These are phyloP conservation scores for Fraxinus excelsior DNA, from an alignment of 257 asterid species.

Conservation along the genomic window DNA sequence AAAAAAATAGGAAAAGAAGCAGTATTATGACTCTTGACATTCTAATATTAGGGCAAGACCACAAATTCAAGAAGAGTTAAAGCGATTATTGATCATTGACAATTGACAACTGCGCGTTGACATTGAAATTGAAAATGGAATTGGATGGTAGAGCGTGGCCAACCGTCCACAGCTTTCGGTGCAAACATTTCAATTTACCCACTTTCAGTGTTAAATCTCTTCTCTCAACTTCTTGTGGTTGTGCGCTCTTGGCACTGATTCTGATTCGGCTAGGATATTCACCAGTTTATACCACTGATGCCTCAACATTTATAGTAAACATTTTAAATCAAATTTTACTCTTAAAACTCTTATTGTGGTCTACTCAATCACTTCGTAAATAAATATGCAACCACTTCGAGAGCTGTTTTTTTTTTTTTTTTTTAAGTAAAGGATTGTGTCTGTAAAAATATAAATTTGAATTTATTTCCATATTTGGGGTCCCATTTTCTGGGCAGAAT, in stretches of 20 bases:
- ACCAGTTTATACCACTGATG: not conserved
- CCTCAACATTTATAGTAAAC: not conserved
- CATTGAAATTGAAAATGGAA: not conserved
- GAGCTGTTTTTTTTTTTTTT: no score
- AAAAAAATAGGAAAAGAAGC: no score
- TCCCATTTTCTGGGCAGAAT: not conserved
- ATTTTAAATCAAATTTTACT: not conserved
- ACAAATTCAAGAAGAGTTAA: not conserved
- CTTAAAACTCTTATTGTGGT: no score
- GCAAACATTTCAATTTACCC: constrained; percentile 14
- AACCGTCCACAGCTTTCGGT: constrained; percentile 36
- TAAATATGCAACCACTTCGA: no score
- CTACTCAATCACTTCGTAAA: no score
- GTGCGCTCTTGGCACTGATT: not conserved
- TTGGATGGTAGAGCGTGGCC: constrained; percentile 22
- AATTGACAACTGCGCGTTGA: no score
- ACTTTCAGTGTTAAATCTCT: constrained; percentile 26
- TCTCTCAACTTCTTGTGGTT: constrained; percentile 24
- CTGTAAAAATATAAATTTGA: not conserved
- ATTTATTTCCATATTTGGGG: not conserved
- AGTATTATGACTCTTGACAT: not conserved
- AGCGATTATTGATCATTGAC: not conserved
- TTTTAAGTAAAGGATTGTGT: not conserved
- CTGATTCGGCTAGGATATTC: not conserved
- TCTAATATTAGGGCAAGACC: not conserved